Conservation (phyloP, 2,329 filamentous ascomycete genomes). For the Dryadomyces quercus-mongolicae region DNA sequence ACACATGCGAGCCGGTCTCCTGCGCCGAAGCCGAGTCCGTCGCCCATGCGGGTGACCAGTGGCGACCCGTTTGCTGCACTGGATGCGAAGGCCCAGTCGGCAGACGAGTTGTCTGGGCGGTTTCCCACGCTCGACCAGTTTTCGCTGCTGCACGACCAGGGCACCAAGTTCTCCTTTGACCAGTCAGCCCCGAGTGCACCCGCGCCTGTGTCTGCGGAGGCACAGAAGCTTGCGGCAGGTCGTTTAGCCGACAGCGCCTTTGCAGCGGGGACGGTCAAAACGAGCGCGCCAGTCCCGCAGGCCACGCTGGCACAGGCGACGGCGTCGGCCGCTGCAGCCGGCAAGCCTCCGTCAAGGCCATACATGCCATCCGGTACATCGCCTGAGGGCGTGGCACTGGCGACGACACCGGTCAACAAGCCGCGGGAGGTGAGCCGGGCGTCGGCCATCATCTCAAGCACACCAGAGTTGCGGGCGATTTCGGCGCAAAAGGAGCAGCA, state of each 20-base stretch:
- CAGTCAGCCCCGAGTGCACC: constrained; percentile 22
- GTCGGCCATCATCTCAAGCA: constrained; percentile 51
- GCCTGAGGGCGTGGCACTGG: neutral
- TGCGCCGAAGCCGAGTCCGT: constrained; percentile 38
- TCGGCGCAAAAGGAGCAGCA: constrained; percentile 26
- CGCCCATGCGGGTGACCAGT: constrained; percentile 55
- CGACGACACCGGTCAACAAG: neutral
- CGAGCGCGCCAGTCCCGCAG: constrained; percentile 7
- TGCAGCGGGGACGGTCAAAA: constrained; percentile 28
- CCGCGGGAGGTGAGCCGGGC: constrained; percentile 41
- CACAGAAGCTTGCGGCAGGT: constrained; percentile 55
- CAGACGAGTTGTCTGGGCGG: constrained; percentile 70
- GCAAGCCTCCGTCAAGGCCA: constrained; percentile 10
- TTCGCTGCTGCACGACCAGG: constrained; percentile 73
- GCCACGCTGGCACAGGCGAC: too few species aligned
- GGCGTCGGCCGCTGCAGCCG: neutral
- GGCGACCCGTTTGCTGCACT: constrained; percentile 86
- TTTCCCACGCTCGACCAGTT: constrained; percentile 94
- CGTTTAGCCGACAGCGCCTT: constrained; percentile 81
- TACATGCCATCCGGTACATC: constrained; percentile 10
- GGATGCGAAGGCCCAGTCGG: constrained; percentile 40
- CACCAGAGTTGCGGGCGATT: constrained; percentile 48
- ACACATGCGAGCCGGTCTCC: constrained; percentile 18
- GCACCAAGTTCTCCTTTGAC: constrained; percentile 75
- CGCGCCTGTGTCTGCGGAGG: constrained; percentile 21